Evolutionary conservation across 306 rosid species (phyloP).

Genomic region (Medicago arabica): DNA sequence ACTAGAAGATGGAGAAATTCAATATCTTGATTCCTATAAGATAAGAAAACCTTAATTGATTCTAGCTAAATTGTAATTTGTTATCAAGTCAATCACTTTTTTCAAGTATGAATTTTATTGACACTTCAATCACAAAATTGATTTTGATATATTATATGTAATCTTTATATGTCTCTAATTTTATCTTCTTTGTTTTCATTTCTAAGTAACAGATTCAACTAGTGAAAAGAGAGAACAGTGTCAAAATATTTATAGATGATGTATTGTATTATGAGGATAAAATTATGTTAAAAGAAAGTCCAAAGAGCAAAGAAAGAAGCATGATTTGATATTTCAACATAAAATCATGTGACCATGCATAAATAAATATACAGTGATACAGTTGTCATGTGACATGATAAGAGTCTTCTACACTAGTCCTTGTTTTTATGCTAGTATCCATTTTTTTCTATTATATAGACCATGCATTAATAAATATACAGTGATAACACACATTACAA

Average conservation of each 20-base stretch:
- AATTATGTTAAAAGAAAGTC: not conserved
- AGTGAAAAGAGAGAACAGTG: not conserved
- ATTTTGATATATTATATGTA: not conserved
- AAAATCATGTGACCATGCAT: not conserved
- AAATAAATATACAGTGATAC: not conserved
- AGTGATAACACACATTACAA: no score
- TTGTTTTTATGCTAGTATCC: no score
- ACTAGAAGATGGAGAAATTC: conserved; percentile 98
- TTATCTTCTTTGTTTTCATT: not conserved
- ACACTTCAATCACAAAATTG: conserved; percentile 3
- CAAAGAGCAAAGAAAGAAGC: not conserved
- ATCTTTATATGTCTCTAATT: not conserved
- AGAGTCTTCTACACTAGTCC: not conserved
- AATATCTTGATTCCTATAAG: conserved; percentile 74
- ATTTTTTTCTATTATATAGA: no score
- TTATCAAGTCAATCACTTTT: conserved; percentile 42
- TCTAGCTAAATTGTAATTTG: conserved; percentile 43
- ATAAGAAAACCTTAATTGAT: not conserved
- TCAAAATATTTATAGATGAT: not conserved
- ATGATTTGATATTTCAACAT: not conserved
- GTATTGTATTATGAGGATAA: not conserved
- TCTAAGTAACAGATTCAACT: not conserved
- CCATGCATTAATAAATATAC: no score
- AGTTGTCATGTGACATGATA: not conserved
- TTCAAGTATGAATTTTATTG: conserved; percentile 42